These are phyloP conservation scores for Penicillium steckii DNA, from an alignment of 495 filamentous ascomycete species.

Conservation along the genomic window DNA sequence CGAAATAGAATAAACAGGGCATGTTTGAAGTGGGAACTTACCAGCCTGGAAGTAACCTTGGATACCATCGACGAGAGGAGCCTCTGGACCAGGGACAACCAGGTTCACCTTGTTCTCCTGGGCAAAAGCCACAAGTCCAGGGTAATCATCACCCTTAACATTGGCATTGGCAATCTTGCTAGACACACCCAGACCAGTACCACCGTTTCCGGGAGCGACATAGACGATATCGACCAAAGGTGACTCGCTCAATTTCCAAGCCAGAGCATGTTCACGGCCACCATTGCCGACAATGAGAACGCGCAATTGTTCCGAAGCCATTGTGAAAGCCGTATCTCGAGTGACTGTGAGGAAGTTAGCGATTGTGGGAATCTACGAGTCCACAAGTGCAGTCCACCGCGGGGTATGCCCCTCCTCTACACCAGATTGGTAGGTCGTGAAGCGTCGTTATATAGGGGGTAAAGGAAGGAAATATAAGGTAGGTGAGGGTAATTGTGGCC, in stretches of 20 bases:
- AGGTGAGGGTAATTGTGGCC: no score
- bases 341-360: slow-evolving; percentile 25
- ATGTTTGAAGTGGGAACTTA: slow-evolving; percentile 16
- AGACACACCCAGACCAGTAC: slow-evolving; percentile 63
- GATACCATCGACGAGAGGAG: slow-evolving; percentile 89
- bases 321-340: slow-evolving; percentile 35
- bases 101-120: slow-evolving; percentile 73
- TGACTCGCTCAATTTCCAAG: slow-evolving; percentile 91
- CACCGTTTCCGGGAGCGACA: slow-evolving; percentile 77
- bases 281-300: slow-evolving; percentile 91
- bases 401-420: slow-evolving; percentile 30
- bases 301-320: slow-evolving; percentile 48
- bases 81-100: slow-evolving; percentile 89
- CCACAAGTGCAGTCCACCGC: no score
- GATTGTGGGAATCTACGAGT: slow-evolving; percentile 20
- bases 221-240: slow-evolving; percentile 50
- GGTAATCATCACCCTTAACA: slow-evolving; percentile 72
- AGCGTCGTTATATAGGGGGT: neutral
- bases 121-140: slow-evolving; percentile 72
- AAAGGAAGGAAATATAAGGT: neutral
- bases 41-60: slow-evolving; percentile 74
- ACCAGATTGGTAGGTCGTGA: neutral
- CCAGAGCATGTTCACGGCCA: slow-evolving; percentile 90
- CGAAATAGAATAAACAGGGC: neutral
- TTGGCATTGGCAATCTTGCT: slow-evolving; percentile 72